phyloP scores from a whole-genome alignment of 176 grass and related monocot genomes.

The Carex scoparia region DNA sequence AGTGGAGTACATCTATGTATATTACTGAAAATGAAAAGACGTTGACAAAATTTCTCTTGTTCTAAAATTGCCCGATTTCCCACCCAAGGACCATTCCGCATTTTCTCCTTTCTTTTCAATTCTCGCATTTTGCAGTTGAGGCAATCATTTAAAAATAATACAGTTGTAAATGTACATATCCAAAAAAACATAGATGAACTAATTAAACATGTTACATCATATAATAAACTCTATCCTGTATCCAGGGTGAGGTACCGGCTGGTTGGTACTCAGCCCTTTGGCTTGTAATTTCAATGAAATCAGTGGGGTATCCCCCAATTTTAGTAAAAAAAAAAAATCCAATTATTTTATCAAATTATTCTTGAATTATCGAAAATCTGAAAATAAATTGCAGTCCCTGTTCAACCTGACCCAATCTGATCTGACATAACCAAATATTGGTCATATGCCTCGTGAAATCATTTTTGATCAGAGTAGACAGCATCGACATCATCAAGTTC shows the following conservation, averaged over 20 bases:
- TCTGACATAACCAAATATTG: neutral
- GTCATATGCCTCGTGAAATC: neutral
- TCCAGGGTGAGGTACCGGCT: too few relatives aligned
- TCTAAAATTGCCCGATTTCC: neutral
- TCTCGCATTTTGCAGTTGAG: neutral
- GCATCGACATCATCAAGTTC: slow-evolving; percentile 98
- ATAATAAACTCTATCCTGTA: too few relatives aligned
- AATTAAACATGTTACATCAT: neutral
- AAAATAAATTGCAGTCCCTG: neutral
- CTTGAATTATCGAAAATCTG: neutral
- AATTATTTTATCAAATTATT: neutral
- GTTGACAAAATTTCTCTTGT: neutral
- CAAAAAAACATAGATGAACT: neutral
- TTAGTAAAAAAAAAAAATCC: too few relatives aligned
- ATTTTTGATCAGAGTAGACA: slow-evolving; percentile 85
- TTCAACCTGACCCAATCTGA: neutral
- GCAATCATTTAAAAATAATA: neutral
- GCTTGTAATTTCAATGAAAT: too few relatives aligned
- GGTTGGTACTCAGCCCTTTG: too few relatives aligned
- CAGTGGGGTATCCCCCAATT: too few relatives aligned
- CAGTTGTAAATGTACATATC: neutral
- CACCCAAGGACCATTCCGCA: neutral
- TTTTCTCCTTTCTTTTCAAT: too few relatives aligned
- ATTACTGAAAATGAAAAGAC: neutral
- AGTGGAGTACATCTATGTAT: neutral